Evolutionary conservation across 1,284 basidiomycete genomes (phyloP), one percentile per base, ranked within the genome.

Genomic region (Ustilago bromivora): DNA sequence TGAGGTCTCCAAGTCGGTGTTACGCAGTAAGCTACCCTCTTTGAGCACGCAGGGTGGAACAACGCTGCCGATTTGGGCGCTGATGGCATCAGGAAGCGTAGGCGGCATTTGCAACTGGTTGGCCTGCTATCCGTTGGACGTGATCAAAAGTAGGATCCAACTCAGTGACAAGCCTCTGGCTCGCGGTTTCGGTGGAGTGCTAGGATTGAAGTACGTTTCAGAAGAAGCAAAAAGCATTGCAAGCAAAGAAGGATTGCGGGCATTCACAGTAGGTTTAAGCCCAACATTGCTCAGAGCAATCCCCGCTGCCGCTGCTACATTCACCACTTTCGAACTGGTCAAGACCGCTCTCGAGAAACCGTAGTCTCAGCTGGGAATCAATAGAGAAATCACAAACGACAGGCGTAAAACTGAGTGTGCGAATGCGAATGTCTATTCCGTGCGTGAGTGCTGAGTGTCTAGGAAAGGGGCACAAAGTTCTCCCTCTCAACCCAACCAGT

Each of bases 31-130:
- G 64, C 84, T 89, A 32, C 72, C 70, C 46, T 62, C 55, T 10
- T 43, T 36, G 23, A 54, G 43, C 13, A 66, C 65, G 2, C 47
- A 58, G 2, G 38, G 41, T 15, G 61, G 49, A 0, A 58, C 61
- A 64, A 64, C 57, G 0, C 76, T 98, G 3, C 96, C 96, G 0
- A 90, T 96, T 1, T 98, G 95, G 95, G 92, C 94, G 0, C 87
- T 96, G 23, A 89, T 98, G 13, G 90, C 91, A 0, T 94, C 94
- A 60, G 96, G 96, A 5, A 92, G 93, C 0, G 92, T 91, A 2
- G 96, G 96, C 51, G 96, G 96, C 0, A 91, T 95, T 55, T 91
- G 91, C 1, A 98, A 99, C 85, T 99, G 96, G 96, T 89, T 97
- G 3, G 90, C 94, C 3, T 96, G 92, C 84, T 98, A 97, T 86